Evolutionary conservation across 495 filamentous ascomycete species (phyloP), one percentile per base, ranked within the genome.

Genomic region (Penicillium pulvis): DNA sequence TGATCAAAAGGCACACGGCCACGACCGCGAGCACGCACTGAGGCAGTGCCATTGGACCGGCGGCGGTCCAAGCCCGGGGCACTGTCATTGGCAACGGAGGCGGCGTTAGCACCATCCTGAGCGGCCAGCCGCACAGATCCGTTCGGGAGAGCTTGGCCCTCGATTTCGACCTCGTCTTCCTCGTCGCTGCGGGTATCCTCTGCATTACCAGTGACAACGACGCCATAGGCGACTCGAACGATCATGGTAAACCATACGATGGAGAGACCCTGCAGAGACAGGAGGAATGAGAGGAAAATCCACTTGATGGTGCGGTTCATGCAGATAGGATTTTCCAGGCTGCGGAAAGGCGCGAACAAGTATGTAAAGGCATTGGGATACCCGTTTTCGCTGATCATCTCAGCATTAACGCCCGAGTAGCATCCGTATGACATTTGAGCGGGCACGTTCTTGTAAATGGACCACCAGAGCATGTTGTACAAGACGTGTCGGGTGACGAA

Each of bases 171-270:
- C 43, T 84, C 87, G 24, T 75, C 89, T 66, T 97, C 93, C 59
- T 92, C 92, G 60, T 96, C 93, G 68, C 90, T 95, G 50, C 93
- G 86, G 30, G 83, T 81, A 65, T 98, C 93, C 53, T 96, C 93
- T 24, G 93, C 92, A 28, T 83, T 80, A n/a, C 83, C 82, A 26
- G 91, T 92, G 47, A 77, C 83, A 17, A 97, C 63, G 2, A 96
- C 90, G 31, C 84, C 85, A 51, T 85, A 75, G 19, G 91, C 93
- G 1, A 98, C 90, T 26, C 83, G 82, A 28, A 91, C 66, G 65
- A 97, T 96, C 86, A 96, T 88, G 63, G 76, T 82, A 69, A 97
- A 95, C 93, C 93, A 98, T 63, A 93, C 79, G 17, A 96, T 75
- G 17, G 89, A 90, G 31, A 98, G 78, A 9, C 79, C 76, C 70